Conservation (phyloP, 2,329 filamentous ascomycete species). For the Colletotrichum sansevieriae region DNA sequence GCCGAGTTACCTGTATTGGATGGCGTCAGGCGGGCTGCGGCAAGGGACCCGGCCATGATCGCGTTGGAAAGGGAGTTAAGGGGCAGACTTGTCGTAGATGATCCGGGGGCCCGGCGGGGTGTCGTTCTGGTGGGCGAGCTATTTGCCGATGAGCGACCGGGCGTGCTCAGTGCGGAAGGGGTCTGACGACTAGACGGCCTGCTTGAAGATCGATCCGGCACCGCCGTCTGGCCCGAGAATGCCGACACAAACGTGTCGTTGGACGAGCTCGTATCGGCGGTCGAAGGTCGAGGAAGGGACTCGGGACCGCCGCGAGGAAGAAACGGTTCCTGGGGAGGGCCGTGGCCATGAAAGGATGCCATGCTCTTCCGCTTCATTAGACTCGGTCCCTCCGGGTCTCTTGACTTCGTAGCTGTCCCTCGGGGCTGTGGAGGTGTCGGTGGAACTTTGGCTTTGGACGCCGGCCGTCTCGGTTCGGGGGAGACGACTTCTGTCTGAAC, state of each 20-base stretch:
- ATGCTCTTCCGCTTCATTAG: slow-evolving; percentile 16
- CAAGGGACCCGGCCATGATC: slow-evolving; percentile 81
- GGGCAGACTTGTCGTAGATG: slow-evolving; percentile 58
- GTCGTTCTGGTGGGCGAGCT: slow-evolving; percentile 55
- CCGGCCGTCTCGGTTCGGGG: slow-evolving; percentile 50
- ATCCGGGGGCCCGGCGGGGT: slow-evolving; percentile 46
- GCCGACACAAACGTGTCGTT: slow-evolving; percentile 48
- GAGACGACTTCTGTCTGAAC: slow-evolving; percentile 47
- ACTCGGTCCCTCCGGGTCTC: not conserved
- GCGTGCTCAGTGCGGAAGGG: slow-evolving; percentile 23
- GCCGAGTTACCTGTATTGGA: slow-evolving; percentile 55
- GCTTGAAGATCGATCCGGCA: not conserved
- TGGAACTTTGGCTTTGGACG: slow-evolving; percentile 44
- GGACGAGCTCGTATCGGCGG: slow-evolving; percentile 43
- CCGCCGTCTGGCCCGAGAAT: slow-evolving; percentile 45
- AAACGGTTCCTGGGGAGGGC: not conserved
- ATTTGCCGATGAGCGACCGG: slow-evolving; percentile 37
- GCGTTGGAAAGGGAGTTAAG: slow-evolving; percentile 78
- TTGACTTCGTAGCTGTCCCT: slow-evolving; percentile 33
- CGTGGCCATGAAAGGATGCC: slow-evolving; percentile 1
- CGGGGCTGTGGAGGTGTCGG: slow-evolving; percentile 55
- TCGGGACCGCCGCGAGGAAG: not conserved
- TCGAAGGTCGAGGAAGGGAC: slow-evolving; percentile 39
- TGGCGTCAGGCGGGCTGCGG: slow-evolving; percentile 68
- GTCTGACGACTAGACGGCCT: slow-evolving; percentile 10